phyloP scores from a whole-genome alignment of 495 filamentous ascomycete species.

The Platismatia glauca region DNA sequence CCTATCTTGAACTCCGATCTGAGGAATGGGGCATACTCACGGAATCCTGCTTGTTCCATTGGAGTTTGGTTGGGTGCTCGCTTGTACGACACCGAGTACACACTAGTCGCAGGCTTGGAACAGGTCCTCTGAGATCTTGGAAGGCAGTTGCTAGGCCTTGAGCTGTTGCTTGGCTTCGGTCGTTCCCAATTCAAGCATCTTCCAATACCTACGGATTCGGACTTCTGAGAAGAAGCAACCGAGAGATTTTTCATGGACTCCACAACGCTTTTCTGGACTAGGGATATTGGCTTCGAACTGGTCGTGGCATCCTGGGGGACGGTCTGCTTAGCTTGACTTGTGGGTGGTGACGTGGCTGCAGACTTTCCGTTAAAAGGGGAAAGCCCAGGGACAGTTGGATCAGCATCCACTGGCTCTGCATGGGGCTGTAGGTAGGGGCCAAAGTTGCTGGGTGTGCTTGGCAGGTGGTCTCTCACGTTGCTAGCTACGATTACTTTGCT shows the following conservation, averaged over 20 bases:
- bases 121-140: background rate
- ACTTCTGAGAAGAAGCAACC: background rate
- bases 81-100: background rate
- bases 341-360: background rate
- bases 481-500: no score
- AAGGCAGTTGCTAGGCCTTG: background rate
- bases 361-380: background rate
- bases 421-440: background rate
- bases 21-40: background rate
- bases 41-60: background rate
- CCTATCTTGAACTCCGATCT: background rate
- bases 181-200: background rate
- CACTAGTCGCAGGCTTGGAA: background rate
- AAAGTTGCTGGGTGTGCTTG: background rate
- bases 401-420: background rate
- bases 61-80: background rate
- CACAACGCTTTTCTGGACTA: background rate
- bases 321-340: background rate
- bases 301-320: background rate
- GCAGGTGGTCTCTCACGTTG: background rate
- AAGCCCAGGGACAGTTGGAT: background rate
- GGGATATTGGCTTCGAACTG: background rate
- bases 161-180: background rate
- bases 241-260: background rate
- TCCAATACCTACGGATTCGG: background rate